Evolutionary conservation across 2,329 filamentous ascomycete species (phyloP), one percentile per base, ranked within the genome.

Genomic region (Chrysoporthe deuterocubensis): DNA sequence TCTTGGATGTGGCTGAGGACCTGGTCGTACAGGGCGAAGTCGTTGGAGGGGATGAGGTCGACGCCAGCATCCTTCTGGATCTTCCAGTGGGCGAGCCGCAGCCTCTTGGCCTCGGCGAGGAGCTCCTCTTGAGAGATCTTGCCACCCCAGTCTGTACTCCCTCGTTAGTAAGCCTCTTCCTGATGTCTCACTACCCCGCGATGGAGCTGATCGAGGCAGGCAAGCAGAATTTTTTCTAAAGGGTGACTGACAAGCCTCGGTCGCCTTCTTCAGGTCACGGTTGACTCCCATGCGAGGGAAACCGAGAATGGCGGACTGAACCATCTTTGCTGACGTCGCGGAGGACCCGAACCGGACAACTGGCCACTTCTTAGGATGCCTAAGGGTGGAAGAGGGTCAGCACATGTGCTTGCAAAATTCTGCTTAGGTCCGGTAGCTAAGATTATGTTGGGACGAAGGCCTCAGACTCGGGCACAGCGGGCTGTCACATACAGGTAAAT

Each of bases 261-360:
- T 99, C 79, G 96, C 96, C 90, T 99, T 99, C 92, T 99, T 99
- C 81, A 99, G 90, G 88, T 99, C 96, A 90, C 96, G 94, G 85
- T 96, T 92, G 78, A 89, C 92, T 84, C 96, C 96, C 93, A 98
- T 97, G 80, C 96, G 95, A 82, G 96, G 96, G 89, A 99, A 99
- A 85, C 96, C 96, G 82, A 99, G 91, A 82, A 99, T 88, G 75
- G 96, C 85, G 73, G 87, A 89, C 78, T 88, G 84, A 80, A 89
- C 87, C 87, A 89, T 89, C 71, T 80, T 87, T 80, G 72, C 75
- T 77, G 77, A 67, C 57, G 67, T 54, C 54, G 62, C 60, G 44
- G 56, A 69, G 11, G 44, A 69, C 37, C 44, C 46, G 67, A 69
- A 66, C 59, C 64, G 64, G 59, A 64, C 67, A 67, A 69, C 56